Evolutionary conservation across 352 stramenopile species (phyloP).

Genomic region (Plasmopara muralis): DNA sequence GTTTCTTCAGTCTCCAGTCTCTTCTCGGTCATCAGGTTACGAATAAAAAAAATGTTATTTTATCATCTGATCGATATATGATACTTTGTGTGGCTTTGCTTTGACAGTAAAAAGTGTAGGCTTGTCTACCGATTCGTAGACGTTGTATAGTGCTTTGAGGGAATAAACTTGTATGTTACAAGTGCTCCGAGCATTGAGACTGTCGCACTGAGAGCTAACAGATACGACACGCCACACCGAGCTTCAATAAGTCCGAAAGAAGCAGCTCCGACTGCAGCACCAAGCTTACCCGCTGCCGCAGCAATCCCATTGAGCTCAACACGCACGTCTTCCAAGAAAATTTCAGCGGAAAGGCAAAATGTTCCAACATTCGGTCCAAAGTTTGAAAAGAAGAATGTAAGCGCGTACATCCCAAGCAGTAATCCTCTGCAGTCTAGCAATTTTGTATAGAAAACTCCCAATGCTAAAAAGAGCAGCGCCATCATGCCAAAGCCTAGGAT

Average conservation of each 20-base stretch:
- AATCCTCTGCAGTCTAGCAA: slow-evolving; percentile 34
- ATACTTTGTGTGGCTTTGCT: too few relatives aligned
- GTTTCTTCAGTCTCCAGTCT: too few relatives aligned
- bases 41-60: too few relatives aligned
- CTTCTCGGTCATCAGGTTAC: too few relatives aligned
- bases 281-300: slow-evolving; percentile 70
- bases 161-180: slow-evolving; percentile 61
- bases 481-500: slow-evolving; percentile 72
- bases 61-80: too few relatives aligned
- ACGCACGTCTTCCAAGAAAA: slow-evolving; percentile 61
- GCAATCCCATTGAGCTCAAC: slow-evolving; percentile 81
- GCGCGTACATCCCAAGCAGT: slow-evolving; percentile 60
- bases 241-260: slow-evolving; percentile 61
- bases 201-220: slow-evolving; percentile 48
- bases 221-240: slow-evolving; percentile 44
- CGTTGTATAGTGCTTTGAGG: slow-evolving; percentile 34
- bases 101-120: too few relatives aligned
- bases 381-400: slow-evolving; percentile 88
- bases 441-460: slow-evolving; percentile 50
- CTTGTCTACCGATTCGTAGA: not conserved
- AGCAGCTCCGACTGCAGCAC: slow-evolving; percentile 50
- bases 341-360: slow-evolving; percentile 78
- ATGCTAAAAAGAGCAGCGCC: slow-evolving; percentile 52
- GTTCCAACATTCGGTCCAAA: slow-evolving; percentile 84
- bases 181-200: slow-evolving; percentile 55